phyloP scores from a whole-genome alignment of 495 filamentous ascomycete species.

The Rostrohypoxylon terebratum region DNA sequence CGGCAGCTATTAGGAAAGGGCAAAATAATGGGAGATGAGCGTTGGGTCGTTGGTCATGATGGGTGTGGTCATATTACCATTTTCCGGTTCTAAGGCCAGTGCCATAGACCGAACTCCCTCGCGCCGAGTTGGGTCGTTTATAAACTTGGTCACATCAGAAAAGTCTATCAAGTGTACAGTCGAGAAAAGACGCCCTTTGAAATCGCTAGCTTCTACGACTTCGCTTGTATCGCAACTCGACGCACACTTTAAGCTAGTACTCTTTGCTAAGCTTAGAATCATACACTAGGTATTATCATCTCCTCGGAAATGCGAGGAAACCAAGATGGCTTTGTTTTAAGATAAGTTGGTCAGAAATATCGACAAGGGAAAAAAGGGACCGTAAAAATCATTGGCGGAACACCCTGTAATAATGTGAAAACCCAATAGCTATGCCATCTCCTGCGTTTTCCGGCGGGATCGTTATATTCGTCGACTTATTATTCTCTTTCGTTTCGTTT shows the following conservation, averaged over 20 bases:
- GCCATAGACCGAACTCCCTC: neutral
- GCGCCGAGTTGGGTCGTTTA: neutral
- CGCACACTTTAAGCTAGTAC: neutral
- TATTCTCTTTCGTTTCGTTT: neutral
- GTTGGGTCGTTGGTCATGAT: conserved; percentile 73
- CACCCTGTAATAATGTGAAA: neutral
- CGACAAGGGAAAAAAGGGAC: neutral
- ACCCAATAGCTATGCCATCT: too few species aligned
- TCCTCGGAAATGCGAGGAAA: neutral
- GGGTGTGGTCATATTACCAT: conserved; percentile 63
- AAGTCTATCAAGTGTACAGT: neutral
- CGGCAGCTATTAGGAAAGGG: conserved; percentile 66
- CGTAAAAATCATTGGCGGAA: neutral
- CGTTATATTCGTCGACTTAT: neutral
- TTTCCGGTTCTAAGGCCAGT: conserved; percentile 60
- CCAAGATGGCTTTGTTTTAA: too few species aligned
- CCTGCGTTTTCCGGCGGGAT: neutral
- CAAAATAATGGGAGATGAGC: conserved; percentile 70
- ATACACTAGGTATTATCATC: neutral
- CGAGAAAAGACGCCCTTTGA: neutral
- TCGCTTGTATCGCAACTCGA: neutral
- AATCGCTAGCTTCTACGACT: too few species aligned
- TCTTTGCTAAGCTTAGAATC: neutral
- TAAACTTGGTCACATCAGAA: neutral
- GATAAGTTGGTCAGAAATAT: too few species aligned